Percentiles rank a stretch among this genome's conserved stretches.
phyloP scores from a whole-genome alignment of 116 monocot species.

The Posidonia oceanica region DNA sequence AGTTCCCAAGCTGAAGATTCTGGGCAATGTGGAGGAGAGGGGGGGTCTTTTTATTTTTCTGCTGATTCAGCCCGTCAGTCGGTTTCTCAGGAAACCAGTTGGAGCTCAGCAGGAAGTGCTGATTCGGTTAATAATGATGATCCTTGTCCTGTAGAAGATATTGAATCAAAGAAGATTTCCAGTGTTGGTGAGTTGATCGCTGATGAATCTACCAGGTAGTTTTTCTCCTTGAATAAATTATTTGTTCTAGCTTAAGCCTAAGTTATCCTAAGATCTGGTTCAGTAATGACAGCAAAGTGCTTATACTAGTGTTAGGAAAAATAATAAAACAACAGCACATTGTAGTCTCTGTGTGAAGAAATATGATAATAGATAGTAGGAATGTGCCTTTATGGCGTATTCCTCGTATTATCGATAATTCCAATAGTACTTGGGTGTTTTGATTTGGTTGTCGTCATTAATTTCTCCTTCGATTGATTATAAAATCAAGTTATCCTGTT shows the following conservation, averaged over 20 bases:
- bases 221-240: neutral
- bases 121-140: slow-evolving; percentile 17
- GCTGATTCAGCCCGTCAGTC: slow-evolving; percentile 10
- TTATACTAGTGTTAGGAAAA: no score
- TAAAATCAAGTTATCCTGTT: no score
- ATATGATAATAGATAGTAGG: no score
- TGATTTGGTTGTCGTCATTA: no score
- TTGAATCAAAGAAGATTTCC: neutral
- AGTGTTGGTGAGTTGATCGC: neutral
- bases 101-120: slow-evolving; percentile 20
- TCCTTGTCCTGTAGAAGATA: neutral
- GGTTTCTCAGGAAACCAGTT: slow-evolving; percentile 30
- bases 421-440: no score
- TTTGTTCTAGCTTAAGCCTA: neutral
- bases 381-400: no score
- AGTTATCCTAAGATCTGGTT: neutral
- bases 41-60: slow-evolving; percentile 6
- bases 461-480: no score
- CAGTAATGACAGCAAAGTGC: no score
- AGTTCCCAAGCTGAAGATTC: slow-evolving; percentile 10
- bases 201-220: slow-evolving; percentile 1
- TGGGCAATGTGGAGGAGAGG: neutral
- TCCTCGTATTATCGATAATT: no score
- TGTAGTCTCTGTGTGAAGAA: no score
- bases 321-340: no score